These are phyloP conservation scores for Aspergillus transmontanensis DNA, from an alignment of 2,329 filamentous ascomycete species.

Conservation along the genomic window DNA sequence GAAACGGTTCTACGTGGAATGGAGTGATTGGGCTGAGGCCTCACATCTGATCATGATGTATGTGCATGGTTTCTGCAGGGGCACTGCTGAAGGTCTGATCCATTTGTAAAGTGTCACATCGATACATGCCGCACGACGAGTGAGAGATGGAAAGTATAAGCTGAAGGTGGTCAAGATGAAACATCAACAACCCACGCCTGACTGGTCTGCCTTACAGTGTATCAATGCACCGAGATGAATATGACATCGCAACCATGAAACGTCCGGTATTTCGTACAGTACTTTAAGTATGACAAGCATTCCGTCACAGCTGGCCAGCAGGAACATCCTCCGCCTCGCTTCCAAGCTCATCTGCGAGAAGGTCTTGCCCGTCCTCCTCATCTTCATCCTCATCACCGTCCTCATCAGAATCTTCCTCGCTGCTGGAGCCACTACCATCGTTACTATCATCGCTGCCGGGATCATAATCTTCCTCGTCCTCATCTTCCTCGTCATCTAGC, in stretches of 20 bases:
- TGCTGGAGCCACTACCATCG: constrained; percentile 49
- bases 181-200: neutral
- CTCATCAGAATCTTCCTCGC: constrained; percentile 46
- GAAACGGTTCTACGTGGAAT: constrained; percentile 11
- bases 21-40: neutral
- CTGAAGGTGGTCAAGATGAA: neutral
- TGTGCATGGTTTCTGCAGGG: constrained; percentile 1
- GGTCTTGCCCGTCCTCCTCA: constrained; percentile 35
- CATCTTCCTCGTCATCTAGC: constrained; percentile 52
- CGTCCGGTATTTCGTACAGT: neutral
- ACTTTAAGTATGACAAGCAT: constrained; percentile 2
- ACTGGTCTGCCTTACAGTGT: neutral
- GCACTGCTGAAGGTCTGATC: neutral
- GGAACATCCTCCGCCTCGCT: constrained; percentile 47
- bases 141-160: neutral
- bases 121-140: neutral
- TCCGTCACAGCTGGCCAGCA: constrained; percentile 29
- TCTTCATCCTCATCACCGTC: constrained; percentile 39
- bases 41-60: neutral
- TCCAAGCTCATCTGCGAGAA: constrained; percentile 46
- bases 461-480: constrained; percentile 55
- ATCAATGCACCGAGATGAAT: neutral
- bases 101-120: neutral
- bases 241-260: neutral
- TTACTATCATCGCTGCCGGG: constrained; percentile 53